Percentiles rank a stretch among this genome's conserved stretches.
Conservation (phyloP, 1,284 basidiomycete genomes). For the Leccinum solheimii region DNA sequence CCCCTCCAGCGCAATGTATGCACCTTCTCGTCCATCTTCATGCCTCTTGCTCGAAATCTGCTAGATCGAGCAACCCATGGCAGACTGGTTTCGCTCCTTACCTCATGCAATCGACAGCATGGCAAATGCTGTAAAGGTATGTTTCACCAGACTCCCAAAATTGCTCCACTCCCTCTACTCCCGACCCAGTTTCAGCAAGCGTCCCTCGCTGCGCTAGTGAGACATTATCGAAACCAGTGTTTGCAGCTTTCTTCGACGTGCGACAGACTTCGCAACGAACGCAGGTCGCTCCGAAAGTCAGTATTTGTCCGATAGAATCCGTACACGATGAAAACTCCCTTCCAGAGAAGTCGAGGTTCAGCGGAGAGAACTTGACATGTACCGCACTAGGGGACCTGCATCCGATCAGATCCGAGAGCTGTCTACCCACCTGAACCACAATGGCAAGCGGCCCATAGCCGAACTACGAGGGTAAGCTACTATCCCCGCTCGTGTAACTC, state of each 20-base stretch:
- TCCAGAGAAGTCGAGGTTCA: constrained; percentile 53
- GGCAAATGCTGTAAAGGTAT: constrained; percentile 65
- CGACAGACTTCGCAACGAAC: constrained; percentile 42
- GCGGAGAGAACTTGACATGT: constrained; percentile 48
- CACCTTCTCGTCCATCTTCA: constrained; percentile 6
- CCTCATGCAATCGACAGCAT: constrained; percentile 61
- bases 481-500: constrained; percentile 7
- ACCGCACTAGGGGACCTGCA: constrained; percentile 35
- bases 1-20: constrained; percentile 72
- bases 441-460: constrained; percentile 64
- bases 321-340: constrained; percentile 6
- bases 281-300: constrained; percentile 55
- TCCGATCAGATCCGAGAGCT: constrained; percentile 34
- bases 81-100: constrained; percentile 71
- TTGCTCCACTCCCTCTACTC: not conserved
- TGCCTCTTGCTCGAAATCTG: not conserved
- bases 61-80: constrained; percentile 76
- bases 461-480: constrained; percentile 47
- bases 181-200: constrained; percentile 70
- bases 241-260: constrained; percentile 35
- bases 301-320: constrained; percentile 6
- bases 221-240: constrained; percentile 53
- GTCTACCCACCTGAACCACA: constrained; percentile 45
- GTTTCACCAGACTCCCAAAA: constrained; percentile 9
- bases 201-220: constrained; percentile 64